Evolutionary conservation across 2,329 filamentous ascomycete species (phyloP), one percentile per base, ranked within the genome.

Genomic region (Byssothecium circinans): DNA sequence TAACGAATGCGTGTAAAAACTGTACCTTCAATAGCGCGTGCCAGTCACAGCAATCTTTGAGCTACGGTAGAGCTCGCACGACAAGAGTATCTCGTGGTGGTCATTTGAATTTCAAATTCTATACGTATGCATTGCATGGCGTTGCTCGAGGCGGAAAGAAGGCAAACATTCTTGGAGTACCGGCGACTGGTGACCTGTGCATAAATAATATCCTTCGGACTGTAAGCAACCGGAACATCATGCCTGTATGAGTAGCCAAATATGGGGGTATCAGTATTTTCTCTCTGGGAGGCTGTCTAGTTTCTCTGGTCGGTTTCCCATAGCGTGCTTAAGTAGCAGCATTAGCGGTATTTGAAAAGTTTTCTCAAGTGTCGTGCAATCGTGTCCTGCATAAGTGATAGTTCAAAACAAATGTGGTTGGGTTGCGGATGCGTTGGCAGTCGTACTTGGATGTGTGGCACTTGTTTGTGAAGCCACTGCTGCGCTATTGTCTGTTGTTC

Each of bases 81-180:
- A 7, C 8, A 12, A 32, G 14, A 5, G 14, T 14, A 32, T 12
- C 10, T 32, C 22, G 29, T 29, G 22, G 38, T 19, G 23, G 22
- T 10, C 14, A 20, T 32, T 30, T 18, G 25, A n/a, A 27, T 33
- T 32, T 25, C 23, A 25, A 25, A 6, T 25, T 10, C 5, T 25
- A 25, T 25, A 25, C 23, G 23, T 25, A 44, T 53, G 50, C 55
- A 58, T 58, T 52, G 50, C 49, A 43, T 27, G 55, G 55, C 55
- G 55, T 52, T 48, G 47, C 12, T 39, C 22, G 6, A 8, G 39
- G 23, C 23, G 23, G 23, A 25, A 10, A 5, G 23, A 18, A 36
- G 14, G 18, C 17, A 29, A 12, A 12, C 15, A 29, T 3, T 10
- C 20, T n/a, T 29, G 29, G 15, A 32, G 7, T 18, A 30, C 18